Base-by-base conservation (phyloP, 176 grass and related monocot species). In the Eleusine coracana region DNA sequence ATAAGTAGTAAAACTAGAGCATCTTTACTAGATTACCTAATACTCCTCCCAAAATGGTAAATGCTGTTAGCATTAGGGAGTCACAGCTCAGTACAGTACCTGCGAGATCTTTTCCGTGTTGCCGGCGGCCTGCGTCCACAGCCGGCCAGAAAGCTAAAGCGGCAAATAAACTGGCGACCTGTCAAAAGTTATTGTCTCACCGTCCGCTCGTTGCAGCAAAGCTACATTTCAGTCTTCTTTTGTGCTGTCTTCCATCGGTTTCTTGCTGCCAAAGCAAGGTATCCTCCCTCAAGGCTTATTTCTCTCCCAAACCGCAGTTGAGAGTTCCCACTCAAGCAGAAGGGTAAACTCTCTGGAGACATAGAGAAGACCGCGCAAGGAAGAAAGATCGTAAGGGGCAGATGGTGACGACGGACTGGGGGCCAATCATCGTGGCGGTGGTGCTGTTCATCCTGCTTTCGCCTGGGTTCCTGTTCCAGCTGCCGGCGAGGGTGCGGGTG, bases 391-490 rank as follows among this genome's bases (percentile, higher is more conserved):
- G 25, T 25, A 3, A 18, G 51, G 51, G 3, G 20, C 51, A n/a
- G 68, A 49, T 63, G 74, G 20, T 10, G 80, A 82, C 58, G 52
- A 85, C 83, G 65, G 83, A 85, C 40, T 85, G 83, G 66, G 83
- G 83, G 1, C 74, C 83, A 28, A 85, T 85, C 74, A 78, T 85
- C 39, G 83, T 25, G 73, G 83, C 83, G 65, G 83, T 78, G 74
- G 83, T 70, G 74, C 40, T 85, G 50, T 85, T 85, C 74, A 78
- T 85, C 74, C 74, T 85, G 12, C 74, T 85, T 28, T 85, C 83
- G 49, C 74, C 83, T 65, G 83, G 83, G 74, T 85, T 85, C 66
- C 65, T 85, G 52, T 85, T 85, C 83, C 83, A 85, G 77, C 77
- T 86, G 69, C 84, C 84, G 36, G 77, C 84, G 45, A 74, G 77